Base-by-base conservation (phyloP, 1,284 basidiomycete species). In the Apiotrichum gamsii region DNA sequence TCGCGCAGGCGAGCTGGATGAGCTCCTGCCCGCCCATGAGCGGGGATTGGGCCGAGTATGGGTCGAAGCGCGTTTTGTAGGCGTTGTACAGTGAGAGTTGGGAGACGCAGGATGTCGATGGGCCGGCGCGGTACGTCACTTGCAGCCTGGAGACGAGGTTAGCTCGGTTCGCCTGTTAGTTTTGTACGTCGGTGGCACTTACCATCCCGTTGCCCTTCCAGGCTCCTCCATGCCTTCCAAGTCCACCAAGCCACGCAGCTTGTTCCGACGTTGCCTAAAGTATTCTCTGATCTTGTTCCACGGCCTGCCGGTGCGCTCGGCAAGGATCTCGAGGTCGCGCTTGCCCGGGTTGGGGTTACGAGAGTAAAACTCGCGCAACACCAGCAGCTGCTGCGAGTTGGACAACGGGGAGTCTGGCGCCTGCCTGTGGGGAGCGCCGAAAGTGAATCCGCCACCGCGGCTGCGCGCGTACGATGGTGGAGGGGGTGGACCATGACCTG, bases 281-380 rank as follows among this genome's bases (percentile, higher is more conserved):
- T 70, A 70, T 51, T 70, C 66, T 19, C 66, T 40, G 36, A 70
- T 64, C 51, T 66, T 69, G 33, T 51, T 61, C 64, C 62, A 69
- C 4, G 60, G 58, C 47, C 68, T 28, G 1, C 66, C 68, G 5
- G 68, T 70, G 28, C 52, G 51, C 41, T 61, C 59, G 1, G 65
- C 62, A 32, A 70, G 45, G 35, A 50, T 40, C 29, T 65, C 61
- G 16, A 63, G 49, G 4, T 70, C 64, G 39, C 43, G 47, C 36
- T 58, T 63, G n/a, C 56, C 50, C 8, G 68, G 68, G 47, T 60
- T 65, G 8, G 68, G 68, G 46, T 70, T 70, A 1, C 60, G 43
- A 10, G 62, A 56, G 36, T 69, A 70, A 8, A 51, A 56, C 40
- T 65, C 64, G 25, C 68, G 56, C 29, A 70, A 49, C 2, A 69